Base-by-base conservation (phyloP, 148 eudicot species). In the Selenicereus undatus region DNA sequence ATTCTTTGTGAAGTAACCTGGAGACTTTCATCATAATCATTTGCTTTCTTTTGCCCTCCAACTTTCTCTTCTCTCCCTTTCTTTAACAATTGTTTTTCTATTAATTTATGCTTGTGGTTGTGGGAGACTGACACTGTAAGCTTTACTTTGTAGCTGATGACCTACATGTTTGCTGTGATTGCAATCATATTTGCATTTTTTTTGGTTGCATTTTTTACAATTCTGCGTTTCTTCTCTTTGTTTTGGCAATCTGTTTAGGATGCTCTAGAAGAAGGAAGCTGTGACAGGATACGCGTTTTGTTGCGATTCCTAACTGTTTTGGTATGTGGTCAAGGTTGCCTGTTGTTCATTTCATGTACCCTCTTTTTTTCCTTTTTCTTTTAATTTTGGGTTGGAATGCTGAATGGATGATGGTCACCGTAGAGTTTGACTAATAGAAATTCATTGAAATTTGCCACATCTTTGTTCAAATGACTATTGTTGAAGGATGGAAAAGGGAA, bases 281-380 rank as follows among this genome's bases (percentile, higher is more conserved):
- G 97, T 82, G 92, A 90, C 88, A 87, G 85, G 85, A 91, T 92
- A 76, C 98, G 98, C 69, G 84, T 97, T 81, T 80, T 90, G 76
- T 58, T 97, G 87, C 92, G 99, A 52, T 91, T 94, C 86, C 77
- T 94, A 43, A 94, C 99, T 74, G 97, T 83, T 85, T 85, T 97
- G 97, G 98, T 94, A 93, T 12, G 87, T 66, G 32, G 29, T 50
- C 54, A 42, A 27, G 35, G 30, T 35, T 51, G 72, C 45, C 12
- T 32, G 39, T 39, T 71, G 32, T 74, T 64, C 7, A 17, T 73
- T 56, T 21, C 45, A 27, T 24, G 68, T 70, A 75, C 56, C 30
- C 79, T 14, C n/a, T 65, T 10, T 27, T 64, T 29, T 29, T 5
- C 35, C 13, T 18, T 18, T 56, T 56, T 16, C 22, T 56, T 56